Percentiles rank a stretch among this genome's conserved stretches.
Evolutionary conservation across 176 grass and related monocot genomes (phyloP).

Genomic region (Tillandsia fasciculata): DNA sequence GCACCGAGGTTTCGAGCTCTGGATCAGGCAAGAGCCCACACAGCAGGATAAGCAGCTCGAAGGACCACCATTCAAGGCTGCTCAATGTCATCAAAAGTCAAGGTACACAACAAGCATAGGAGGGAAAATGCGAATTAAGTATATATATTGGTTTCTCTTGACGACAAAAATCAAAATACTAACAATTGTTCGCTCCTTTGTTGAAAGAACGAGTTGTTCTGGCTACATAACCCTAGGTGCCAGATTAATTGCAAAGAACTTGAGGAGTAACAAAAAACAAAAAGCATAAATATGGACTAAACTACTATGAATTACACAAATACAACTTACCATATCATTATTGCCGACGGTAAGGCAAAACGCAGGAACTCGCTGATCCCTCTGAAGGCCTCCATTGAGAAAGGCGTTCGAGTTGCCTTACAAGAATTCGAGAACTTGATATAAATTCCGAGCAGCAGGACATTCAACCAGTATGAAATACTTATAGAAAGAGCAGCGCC

Average conservation of each 20-base stretch:
- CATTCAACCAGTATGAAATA: slow-evolving; percentile 64
- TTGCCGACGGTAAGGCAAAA: slow-evolving; percentile 70
- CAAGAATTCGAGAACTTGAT: slow-evolving; percentile 49
- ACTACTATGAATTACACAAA: neutral
- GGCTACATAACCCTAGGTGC: neutral
- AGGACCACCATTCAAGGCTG: slow-evolving; percentile 97
- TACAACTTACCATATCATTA: slow-evolving; percentile 75
- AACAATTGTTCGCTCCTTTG: too few species aligned
- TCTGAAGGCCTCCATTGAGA: slow-evolving; percentile 49
- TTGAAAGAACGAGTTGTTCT: too few species aligned
- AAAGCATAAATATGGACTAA: neutral
- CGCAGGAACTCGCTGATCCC: slow-evolving; percentile 51
- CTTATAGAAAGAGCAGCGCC: slow-evolving; percentile 81
- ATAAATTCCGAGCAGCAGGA: slow-evolving; percentile 54
- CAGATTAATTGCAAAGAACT: neutral
- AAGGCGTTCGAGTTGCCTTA: slow-evolving; percentile 31
- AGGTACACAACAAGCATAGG: too few species aligned
- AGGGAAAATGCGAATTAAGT: too few species aligned
- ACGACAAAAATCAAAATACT: too few species aligned
- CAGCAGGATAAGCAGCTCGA: slow-evolving; percentile 78
- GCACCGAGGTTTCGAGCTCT: slow-evolving; percentile 74
- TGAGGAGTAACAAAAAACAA: neutral
- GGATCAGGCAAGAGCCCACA: slow-evolving; percentile 73
- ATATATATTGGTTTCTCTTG: too few species aligned
- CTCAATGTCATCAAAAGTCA: slow-evolving; percentile 15